Base-by-base conservation (phyloP, 2,329 filamentous ascomycete species). In the Fusarium tuaranense region DNA sequence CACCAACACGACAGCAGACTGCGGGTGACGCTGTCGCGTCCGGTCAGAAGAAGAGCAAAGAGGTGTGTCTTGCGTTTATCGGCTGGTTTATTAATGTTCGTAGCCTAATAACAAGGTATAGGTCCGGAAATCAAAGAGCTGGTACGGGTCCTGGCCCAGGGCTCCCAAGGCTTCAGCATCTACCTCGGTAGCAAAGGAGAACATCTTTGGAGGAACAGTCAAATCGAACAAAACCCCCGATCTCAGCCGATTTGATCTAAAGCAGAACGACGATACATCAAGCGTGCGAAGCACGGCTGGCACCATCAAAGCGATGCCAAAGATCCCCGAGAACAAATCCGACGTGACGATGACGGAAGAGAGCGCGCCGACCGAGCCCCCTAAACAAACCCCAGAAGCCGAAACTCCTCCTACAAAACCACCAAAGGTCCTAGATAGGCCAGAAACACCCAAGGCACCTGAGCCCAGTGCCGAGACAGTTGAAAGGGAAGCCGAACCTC, bases 101-200 rank as follows among this genome's bases (percentile, higher is more conserved):
- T 44, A 25, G 14, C 39, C 61, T 76, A 65, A 75, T 62, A 63
- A 32, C 25, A 58, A 58, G 18, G 22, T 58, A 38, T 75, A 90
- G 88, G 81, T 87, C 41, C 86, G 85, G 69, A 90, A 90, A 78
- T 82, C 86, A 10, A 84, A 84, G 58, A 91, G 89, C 79, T 92
- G 90, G 90, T 92, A 92, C 80, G 89, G 89, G 63, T 89, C 90
- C 20, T 91, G 89, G 89, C 88, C 89, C 20, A 84, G 88, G 70
- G 80, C 82, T 38, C 83, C 87, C 34, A 92, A 92, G 77, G 88
- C 90, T 8, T 82, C 85, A 18, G 86, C 90, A 32, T 92, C 90
- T 10, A 91, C 88, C 7, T 88, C 90, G 62, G 83, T 92, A 53
- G 89, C 89, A 5, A 86, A 86, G 72, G 90, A 92, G 79, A 90